Evolutionary conservation across 495 filamentous ascomycete species (phyloP).

Genomic region (Sordaria brevicollis): DNA sequence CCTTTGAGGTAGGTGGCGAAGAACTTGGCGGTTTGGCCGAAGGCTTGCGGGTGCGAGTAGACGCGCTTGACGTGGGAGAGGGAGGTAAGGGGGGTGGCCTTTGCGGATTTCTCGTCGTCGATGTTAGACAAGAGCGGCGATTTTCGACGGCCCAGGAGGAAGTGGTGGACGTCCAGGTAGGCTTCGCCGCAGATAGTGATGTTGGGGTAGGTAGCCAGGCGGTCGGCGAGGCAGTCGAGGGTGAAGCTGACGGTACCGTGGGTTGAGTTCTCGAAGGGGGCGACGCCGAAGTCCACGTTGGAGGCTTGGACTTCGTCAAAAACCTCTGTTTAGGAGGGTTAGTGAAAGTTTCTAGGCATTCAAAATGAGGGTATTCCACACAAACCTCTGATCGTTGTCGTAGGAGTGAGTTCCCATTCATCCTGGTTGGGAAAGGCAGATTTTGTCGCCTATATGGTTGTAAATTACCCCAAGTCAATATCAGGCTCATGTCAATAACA

Average conservation of each 20-base stretch:
- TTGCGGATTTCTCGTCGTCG: conserved; percentile 3
- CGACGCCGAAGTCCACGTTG: conserved; percentile 58
- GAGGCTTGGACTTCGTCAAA: conserved; percentile 66
- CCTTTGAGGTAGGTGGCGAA: conserved; percentile 53
- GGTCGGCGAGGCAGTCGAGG: conserved; percentile 78
- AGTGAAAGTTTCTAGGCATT: background rate
- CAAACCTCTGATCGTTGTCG: conserved; percentile 52
- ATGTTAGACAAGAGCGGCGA: background rate
- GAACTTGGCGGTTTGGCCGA: conserved; percentile 83
- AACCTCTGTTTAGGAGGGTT: conserved; percentile 46
- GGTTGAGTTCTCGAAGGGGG: conserved; percentile 92
- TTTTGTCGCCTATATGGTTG: conserved; percentile 52
- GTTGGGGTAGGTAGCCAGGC: conserved; percentile 45
- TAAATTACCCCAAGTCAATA: background rate
- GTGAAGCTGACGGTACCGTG: conserved; percentile 86
- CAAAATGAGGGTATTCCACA: background rate
- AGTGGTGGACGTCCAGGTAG: conserved; percentile 81
- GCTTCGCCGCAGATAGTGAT: conserved; percentile 68
- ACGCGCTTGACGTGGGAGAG: conserved; percentile 47
- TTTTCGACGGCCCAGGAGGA: conserved; percentile 45
- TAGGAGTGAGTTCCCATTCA: conserved; percentile 45
- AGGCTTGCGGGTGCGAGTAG: conserved; percentile 90
- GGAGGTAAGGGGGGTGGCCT: conserved; percentile 22
- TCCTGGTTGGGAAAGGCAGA: conserved; percentile 44
- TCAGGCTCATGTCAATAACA: background rate